Evolutionary conservation across 2,329 filamentous ascomycete genomes (phyloP), one percentile per base, ranked within the genome.

Genomic region (Fusarium circinatum): DNA sequence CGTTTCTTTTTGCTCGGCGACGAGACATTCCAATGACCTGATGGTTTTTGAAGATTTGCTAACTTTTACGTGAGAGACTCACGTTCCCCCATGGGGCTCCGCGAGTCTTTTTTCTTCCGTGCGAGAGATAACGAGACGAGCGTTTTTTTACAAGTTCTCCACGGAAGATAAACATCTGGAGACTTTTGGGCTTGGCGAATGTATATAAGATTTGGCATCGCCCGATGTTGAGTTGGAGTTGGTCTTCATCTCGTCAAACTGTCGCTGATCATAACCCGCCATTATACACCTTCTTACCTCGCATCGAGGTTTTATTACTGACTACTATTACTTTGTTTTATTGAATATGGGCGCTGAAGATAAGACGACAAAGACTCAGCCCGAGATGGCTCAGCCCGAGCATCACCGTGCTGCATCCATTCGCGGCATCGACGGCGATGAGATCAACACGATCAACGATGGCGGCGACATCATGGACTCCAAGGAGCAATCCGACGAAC

Each of bases 11-110:
- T 17, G 3, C 58, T 51, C 47, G 30, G 34, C 34, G 28, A 65
- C 24, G 41, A 51, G 32, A 45, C 60, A 41, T 70, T 74, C 70
- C 26, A 54, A 74, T 74, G 71, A 74, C 67, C 71, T 74, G 67
- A 74, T 74, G 59, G 49, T 30, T 59, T 45, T 48, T 39, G 38
- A 28, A 44, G 38, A 74, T 74, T 74, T 74, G 71, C 71, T 74
- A 74, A 74, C 67, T 74, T 68, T 74, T 74, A 74, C 71, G 68
- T 74, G 58, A 74, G 47, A 74, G 67, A 61, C 68, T 68, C 62
- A 42, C 30, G 58, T 47, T 42, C 57, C 65, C 71, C 72, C 72
- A 72, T 73, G 72, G 72, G 72, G 72, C 57, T 74, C 71, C 68
- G 57, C 71, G 63, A 72, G 38, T 45, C 47, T 52, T 51, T 65